These are phyloP conservation scores for Debaryomyces sp. DNA, from an alignment of 1,139 yeast genomes.

Conservation along the genomic window DNA sequence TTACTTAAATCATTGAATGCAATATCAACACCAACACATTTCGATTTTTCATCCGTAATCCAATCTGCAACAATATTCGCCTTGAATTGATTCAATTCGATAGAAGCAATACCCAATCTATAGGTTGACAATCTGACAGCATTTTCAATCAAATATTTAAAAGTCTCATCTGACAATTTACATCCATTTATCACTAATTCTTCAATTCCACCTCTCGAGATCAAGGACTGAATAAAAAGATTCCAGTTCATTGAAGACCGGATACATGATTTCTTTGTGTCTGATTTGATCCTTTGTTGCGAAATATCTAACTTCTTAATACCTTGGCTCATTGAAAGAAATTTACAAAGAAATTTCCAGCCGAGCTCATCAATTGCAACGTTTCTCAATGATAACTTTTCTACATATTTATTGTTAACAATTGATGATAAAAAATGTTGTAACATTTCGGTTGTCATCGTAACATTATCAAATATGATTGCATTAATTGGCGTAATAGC, in stretches of 20 bases:
- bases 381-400: slow-evolving; percentile 75
- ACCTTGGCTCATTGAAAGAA: slow-evolving; percentile 58
- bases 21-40: slow-evolving; percentile 79
- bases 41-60: slow-evolving; percentile 55
- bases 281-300: slow-evolving; percentile 66
- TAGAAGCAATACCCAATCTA: slow-evolving; percentile 77
- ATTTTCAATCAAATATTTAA: slow-evolving; percentile 51
- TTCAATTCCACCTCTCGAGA: slow-evolving; percentile 70
- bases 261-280: slow-evolving; percentile 42
- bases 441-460: slow-evolving; percentile 80
- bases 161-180: slow-evolving; percentile 55
- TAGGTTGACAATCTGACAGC: slow-evolving; percentile 61
- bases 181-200: slow-evolving; percentile 86
- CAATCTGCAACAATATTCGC: slow-evolving; percentile 60
- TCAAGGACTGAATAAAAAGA: slow-evolving; percentile 61
- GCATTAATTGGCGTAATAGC: slow-evolving; percentile 81
- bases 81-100: slow-evolving; percentile 62
- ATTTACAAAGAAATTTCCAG: slow-evolving; percentile 77
- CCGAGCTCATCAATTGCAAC: slow-evolving; percentile 71
- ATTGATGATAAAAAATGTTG: slow-evolving; percentile 67
- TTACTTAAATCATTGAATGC: slow-evolving; percentile 76
- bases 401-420: slow-evolving; percentile 56
- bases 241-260: slow-evolving; percentile 80
- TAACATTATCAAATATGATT: slow-evolving; percentile 80
- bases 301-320: slow-evolving; percentile 77